These are phyloP conservation scores for Globisporangium canariense DNA, from an alignment of 352 stramenopile species.

Conservation along the genomic window DNA sequence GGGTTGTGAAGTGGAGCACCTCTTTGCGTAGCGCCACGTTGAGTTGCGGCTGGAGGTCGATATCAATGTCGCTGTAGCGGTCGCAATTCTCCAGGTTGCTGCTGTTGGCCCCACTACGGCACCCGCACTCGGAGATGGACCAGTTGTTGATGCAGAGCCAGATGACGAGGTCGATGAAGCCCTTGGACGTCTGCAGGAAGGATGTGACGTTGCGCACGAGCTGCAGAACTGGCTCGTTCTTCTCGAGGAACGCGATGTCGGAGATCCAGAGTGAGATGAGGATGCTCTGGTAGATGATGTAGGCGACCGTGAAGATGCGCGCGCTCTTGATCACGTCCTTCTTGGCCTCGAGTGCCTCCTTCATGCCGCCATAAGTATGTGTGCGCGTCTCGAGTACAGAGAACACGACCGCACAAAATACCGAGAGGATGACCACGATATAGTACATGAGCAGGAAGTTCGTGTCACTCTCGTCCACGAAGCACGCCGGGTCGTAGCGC, in stretches of 20 bases:
- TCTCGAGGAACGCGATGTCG: slow-evolving; percentile 48
- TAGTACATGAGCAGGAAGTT: slow-evolving; percentile 74
- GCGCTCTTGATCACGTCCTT: slow-evolving; percentile 80
- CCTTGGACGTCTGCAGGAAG: slow-evolving; percentile 71
- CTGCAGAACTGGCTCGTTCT: slow-evolving; percentile 28
- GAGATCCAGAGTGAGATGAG: slow-evolving; percentile 78
- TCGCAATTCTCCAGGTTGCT: slow-evolving; percentile 30
- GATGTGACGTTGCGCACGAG: slow-evolving; percentile 55
- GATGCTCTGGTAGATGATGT: slow-evolving; percentile 81
- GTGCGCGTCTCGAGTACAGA: slow-evolving; percentile 69
- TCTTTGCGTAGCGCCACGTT: slow-evolving; percentile 86
- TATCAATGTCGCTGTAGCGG: slow-evolving; percentile 68
- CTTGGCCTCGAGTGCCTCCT: slow-evolving; percentile 71
- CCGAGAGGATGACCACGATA: slow-evolving; percentile 66
- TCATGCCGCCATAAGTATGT: slow-evolving; percentile 71
- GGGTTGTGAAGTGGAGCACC: slow-evolving; percentile 87
- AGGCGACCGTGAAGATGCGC: slow-evolving; percentile 75
- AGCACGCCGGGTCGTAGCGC: slow-evolving; percentile 49
- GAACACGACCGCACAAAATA: slow-evolving; percentile 59
- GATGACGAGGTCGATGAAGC: slow-evolving; percentile 82
- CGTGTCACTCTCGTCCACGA: slow-evolving; percentile 68
- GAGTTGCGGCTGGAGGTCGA: slow-evolving; percentile 80
- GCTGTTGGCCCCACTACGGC: not conserved
- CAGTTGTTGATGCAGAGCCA: slow-evolving; percentile 77
- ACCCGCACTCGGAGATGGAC: slow-evolving; percentile 25